Evolutionary conservation across 1,284 basidiomycete genomes (phyloP).

Genomic region (Wallemia mellicola): DNA sequence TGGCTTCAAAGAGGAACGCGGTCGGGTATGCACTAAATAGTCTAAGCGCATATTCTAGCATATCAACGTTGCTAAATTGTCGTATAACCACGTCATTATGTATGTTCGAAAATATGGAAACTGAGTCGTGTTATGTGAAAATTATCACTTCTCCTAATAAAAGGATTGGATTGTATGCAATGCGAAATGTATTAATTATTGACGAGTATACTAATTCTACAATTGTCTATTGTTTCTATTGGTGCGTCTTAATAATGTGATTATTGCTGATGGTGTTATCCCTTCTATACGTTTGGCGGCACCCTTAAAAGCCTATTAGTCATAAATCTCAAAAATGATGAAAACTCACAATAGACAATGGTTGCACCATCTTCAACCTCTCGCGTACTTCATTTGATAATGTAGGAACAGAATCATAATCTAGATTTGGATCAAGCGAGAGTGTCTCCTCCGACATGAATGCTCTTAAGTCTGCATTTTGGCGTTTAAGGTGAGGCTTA

Average conservation of each 20-base stretch:
- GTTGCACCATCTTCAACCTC: slow-evolving; percentile 27
- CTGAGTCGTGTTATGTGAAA: too few relatives aligned
- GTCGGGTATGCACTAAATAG: not conserved
- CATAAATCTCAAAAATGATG: not conserved
- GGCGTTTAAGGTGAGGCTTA: slow-evolving; percentile 29
- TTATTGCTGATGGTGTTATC: slow-evolving; percentile 41
- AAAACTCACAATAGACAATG: slow-evolving; percentile 33
- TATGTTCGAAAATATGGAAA: too few relatives aligned
- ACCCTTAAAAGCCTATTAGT: slow-evolving; percentile 21
- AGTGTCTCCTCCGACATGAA: slow-evolving; percentile 51
- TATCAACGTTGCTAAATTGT: too few relatives aligned
- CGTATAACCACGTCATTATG: too few relatives aligned
- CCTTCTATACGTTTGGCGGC: slow-evolving; percentile 62
- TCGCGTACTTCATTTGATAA: slow-evolving; percentile 47
- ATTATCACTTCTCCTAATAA: too few relatives aligned
- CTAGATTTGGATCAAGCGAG: slow-evolving; percentile 31
- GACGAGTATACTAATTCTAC: too few relatives aligned
- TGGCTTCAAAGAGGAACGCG: not conserved
- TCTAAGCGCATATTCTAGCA: too few relatives aligned
- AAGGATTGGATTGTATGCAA: too few relatives aligned
- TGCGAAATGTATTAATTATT: too few relatives aligned
- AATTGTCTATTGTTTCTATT: too few relatives aligned
- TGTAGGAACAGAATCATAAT: slow-evolving; percentile 34
- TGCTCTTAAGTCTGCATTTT: slow-evolving; percentile 39
- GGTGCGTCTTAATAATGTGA: slow-evolving; percentile 32